A percentile compares a stretch with the other conserved stretches of the same genome.
phyloP scores from a whole-genome alignment of 768 basidiomycete genomes.

The Mrakia frigida region DNA sequence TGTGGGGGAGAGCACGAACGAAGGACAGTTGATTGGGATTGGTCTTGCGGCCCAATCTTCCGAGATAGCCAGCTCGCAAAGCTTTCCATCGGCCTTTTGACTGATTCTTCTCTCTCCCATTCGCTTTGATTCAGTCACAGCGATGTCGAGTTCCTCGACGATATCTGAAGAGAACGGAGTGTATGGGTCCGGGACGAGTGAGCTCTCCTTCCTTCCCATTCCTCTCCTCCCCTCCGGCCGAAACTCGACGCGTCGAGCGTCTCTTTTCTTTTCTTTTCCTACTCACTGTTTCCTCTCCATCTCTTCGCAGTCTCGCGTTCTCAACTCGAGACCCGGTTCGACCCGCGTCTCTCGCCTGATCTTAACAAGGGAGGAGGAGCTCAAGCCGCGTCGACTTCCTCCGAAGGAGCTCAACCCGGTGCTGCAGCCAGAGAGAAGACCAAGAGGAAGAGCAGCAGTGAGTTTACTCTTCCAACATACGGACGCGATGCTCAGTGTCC shows the following conservation, averaged over 20 bases:
- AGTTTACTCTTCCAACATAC: neutral
- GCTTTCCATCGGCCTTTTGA: neutral
- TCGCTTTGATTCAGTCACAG: neutral
- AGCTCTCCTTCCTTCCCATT: neutral
- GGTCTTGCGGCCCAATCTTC: neutral
- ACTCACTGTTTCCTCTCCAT: neutral
- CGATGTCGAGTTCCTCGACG: neutral
- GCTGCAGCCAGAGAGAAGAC: neutral
- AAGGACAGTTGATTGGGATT: neutral
- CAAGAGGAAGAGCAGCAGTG: constrained; percentile 15
- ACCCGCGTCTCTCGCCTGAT: neutral
- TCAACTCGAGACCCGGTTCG: neutral
- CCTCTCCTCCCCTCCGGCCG: neutral
- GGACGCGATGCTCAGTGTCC: neutral
- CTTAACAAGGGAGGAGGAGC: neutral
- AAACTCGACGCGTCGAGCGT: neutral
- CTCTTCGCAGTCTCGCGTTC: neutral
- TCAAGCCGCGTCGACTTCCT: neutral
- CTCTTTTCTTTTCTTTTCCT: neutral
- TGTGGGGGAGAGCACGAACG: neutral
- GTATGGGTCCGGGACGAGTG: neutral
- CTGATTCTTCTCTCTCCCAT: neutral
- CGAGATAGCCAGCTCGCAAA: neutral
- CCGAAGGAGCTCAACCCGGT: neutral
- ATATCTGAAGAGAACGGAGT: neutral